Evolutionary conservation across 257 asterid genomes (phyloP).

Genomic region (Gynochthodes officinalis): DNA sequence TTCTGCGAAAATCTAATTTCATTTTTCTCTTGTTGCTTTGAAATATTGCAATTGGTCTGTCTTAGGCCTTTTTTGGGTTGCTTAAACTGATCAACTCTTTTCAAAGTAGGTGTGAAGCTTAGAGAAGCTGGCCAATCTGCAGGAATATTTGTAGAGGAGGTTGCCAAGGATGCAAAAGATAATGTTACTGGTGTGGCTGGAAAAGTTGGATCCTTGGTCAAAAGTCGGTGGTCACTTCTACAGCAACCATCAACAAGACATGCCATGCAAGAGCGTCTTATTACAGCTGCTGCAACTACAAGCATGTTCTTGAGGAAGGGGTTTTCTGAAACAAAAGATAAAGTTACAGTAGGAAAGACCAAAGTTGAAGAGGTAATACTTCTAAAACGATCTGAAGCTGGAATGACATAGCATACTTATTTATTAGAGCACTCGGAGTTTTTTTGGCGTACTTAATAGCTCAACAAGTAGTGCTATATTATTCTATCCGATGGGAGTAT

Average conservation of each 20-base stretch:
- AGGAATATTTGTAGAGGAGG: conserved; percentile 78
- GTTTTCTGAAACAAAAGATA: conserved; percentile 82
- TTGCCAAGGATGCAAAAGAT: conserved; percentile 89
- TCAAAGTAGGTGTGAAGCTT: conserved; percentile 61
- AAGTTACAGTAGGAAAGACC: conserved; percentile 74
- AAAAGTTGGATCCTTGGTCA: conserved; percentile 79
- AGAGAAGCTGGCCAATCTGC: conserved; percentile 84
- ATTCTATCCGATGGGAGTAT: neutral
- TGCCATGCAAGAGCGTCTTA: conserved; percentile 77
- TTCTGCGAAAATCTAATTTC: conserved; percentile 2
- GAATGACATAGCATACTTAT: neutral
- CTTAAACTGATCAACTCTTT: conserved; percentile 6
- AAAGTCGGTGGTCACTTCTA: conserved; percentile 73
- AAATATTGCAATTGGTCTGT: neutral
- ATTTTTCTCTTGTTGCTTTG: neutral
- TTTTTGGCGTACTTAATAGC: neutral
- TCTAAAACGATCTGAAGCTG: neutral
- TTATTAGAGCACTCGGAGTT: neutral
- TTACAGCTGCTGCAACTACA: conserved; percentile 87
- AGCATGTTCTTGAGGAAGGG: conserved; percentile 83
- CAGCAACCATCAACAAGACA: conserved; percentile 90
- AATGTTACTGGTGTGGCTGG: conserved; percentile 77
- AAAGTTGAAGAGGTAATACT: conserved; percentile 82
- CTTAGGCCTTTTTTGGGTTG: conserved; percentile 3
- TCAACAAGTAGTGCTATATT: neutral